Percentiles rank a stretch among this genome's conserved stretches.
Evolutionary conservation across 2,329 filamentous ascomycete species (phyloP).

Genomic region (Apiospora aurea): DNA sequence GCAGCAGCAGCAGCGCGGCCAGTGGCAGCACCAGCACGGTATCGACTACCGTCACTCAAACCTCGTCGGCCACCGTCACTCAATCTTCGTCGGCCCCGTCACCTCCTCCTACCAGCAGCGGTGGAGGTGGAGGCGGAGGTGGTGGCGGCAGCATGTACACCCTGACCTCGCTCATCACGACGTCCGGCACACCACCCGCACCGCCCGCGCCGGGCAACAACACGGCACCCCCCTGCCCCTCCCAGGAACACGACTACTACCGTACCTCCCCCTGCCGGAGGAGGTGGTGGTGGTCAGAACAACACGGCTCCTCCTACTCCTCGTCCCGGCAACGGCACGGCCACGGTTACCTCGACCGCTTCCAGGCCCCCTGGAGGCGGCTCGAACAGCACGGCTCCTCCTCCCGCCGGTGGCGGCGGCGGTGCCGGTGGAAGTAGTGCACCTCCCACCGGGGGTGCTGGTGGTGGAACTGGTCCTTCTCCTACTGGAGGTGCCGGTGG

Average conservation of each 20-base stretch:
- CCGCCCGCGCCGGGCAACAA: background rate
- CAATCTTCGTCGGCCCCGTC: background rate
- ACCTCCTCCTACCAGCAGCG: background rate
- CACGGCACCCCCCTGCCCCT: background rate
- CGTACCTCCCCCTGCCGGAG: background rate
- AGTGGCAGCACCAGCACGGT: background rate
- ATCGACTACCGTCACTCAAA: background rate
- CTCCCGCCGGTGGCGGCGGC: background rate
- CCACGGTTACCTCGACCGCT: background rate
- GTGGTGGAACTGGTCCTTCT: background rate
- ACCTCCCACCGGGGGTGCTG: background rate
- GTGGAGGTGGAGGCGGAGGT: background rate
- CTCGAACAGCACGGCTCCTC: background rate
- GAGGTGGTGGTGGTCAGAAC: background rate
- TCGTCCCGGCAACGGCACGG: background rate
- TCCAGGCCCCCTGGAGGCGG: background rate
- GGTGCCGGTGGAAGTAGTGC: background rate
- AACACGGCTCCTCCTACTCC: background rate
- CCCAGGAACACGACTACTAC: background rate
- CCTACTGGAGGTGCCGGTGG: slow-evolving; percentile 1
- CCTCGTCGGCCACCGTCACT: background rate
- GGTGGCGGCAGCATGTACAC: background rate
- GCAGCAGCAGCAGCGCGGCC: background rate
- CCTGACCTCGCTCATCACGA: slow-evolving; percentile 6
- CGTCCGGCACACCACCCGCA: background rate